Base-by-base conservation (phyloP, 2,329 filamentous ascomycete species). In the Colletotrichum lentis region DNA sequence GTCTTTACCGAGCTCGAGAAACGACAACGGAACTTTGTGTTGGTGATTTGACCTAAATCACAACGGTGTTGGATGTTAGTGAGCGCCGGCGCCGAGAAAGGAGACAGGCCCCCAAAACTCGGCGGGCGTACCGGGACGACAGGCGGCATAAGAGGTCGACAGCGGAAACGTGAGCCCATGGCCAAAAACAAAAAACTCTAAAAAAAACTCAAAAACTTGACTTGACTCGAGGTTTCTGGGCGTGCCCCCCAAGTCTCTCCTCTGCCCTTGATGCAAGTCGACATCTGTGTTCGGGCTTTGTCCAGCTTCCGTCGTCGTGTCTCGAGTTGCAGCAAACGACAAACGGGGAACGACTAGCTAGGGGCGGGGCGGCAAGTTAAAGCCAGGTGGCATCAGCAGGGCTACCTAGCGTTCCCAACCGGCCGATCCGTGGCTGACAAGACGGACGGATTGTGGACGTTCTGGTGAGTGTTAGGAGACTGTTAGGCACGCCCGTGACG, bases 131-230 rank as follows among this genome's bases (percentile, higher is more conserved):
- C 31, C 31, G 44, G 44, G 44, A 22, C 11, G 7, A 46, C 20
- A 46, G 20, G 20, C 44, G 44, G 3, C 44, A 46, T 4, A 12
- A 22, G n/a, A 12, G 18, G 44, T 10, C n/a, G 20, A 46, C 43
- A 5, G 43, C 7, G 4, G 11, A 10, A 11, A 41, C 10, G n/a
- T 41, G 52, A 22, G 52, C 52, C 20, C 14, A 20, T 11, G 52
- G 6, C 6, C 10, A 24, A 24, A 24, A 24, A 24, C 2, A 24
- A 4, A 24, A 4, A 24, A 24, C 2, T 3, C 2, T 2, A 24
- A 4, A 24, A 24, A 24, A 54, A 12, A n/a, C n/a, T n/a, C n/a
- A 46, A 55, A 55, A 55, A 35, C 52, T 55, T 55, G 52, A 55
- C 52, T 41, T 24, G 52, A 55, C 52, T 41, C 52, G 35, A 18